Evolutionary conservation across 1,139 yeast species (phyloP), one percentile per base, ranked within the genome.

Genomic region (Hansenula lynferdii): DNA sequence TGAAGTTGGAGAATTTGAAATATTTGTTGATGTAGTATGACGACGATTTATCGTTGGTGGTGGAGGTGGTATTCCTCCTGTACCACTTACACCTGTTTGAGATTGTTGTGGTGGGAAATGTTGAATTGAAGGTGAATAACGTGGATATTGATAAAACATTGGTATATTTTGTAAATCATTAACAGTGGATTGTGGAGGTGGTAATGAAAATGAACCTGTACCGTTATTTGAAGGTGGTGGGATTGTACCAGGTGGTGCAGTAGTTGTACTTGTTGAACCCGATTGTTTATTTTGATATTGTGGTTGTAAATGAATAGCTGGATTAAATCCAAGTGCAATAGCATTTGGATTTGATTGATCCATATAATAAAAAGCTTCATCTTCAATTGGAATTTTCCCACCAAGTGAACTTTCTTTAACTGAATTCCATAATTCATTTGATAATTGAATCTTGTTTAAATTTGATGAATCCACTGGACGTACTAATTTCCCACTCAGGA

Each of bases 321-420:
- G 50, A 20, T 48, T 57, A 14, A 48, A 49, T 6, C 54, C 52
- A 6, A 57, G 47, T 8, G 61, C 64, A 11, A 61, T 53, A 16
- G 72, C 69, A 31, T 65, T 57, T 35, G 74, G 59, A 51, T 51
- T 57, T 9, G 52, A 40, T 22, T 53, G 65, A 47, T 75, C 77
- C 55, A 75, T 63, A 29, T 69, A 72, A 50, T 72, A 75, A 46
- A 65, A 67, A 1, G 77, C 73, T 45, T 72, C 79, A 45, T 72
- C 78, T 43, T 75, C 79, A 34, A 69, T 64, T 6, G 75, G 57
- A 28, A 69, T 64, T 47, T 72, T 74, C 3, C 61, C 78, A 4
- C 87, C 86, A 24, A 80, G 60, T 1, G 80, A 68, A 42, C 79
- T 67, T 50, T 80, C 78, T 58, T 82, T 70, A 48, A 79, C 68